Evolutionary conservation across 352 stramenopile genomes (phyloP).

Genomic region (Phytophthora melonis): DNA sequence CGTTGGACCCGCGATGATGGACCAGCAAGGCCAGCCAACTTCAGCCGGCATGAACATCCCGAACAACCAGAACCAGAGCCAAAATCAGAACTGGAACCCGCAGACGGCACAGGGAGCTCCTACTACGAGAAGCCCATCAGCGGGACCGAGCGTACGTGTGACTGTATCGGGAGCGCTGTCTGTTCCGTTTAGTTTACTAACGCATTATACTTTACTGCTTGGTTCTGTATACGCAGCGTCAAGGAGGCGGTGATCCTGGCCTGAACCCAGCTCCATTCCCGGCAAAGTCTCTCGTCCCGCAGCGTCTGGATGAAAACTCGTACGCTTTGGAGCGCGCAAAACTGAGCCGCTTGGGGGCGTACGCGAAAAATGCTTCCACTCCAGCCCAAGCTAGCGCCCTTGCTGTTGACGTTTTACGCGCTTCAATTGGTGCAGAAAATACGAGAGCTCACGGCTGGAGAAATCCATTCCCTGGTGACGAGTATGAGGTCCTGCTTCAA

Average conservation of each 20-base stretch:
- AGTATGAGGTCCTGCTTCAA: conserved; percentile 90
- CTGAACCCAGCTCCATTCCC: conserved; percentile 70
- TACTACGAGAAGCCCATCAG: conserved; percentile 23
- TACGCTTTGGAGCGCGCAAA: conserved; percentile 62
- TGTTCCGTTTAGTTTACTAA: conserved; percentile 3
- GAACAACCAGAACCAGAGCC: conserved; percentile 31
- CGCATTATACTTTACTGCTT: conserved; percentile 4
- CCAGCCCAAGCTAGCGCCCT: conserved; percentile 72
- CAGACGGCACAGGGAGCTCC: conserved; percentile 28
- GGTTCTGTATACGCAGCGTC: conserved; percentile 22
- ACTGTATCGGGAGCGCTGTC: neutral
- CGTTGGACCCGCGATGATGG: conserved; percentile 43
- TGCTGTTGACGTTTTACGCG: conserved; percentile 74
- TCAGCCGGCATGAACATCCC: conserved; percentile 25
- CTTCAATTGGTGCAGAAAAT: conserved; percentile 51
- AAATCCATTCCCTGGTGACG: conserved; percentile 66
- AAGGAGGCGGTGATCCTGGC: conserved; percentile 45
- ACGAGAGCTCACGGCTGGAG: conserved; percentile 72
- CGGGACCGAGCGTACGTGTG: conserved; percentile 33
- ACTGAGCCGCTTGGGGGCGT: conserved; percentile 55
- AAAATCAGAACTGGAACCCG: conserved; percentile 39
- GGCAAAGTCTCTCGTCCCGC: conserved; percentile 62
- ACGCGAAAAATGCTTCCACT: conserved; percentile 71
- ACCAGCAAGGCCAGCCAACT: conserved; percentile 41
- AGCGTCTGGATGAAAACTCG: conserved; percentile 71